These are phyloP conservation scores for Podaxis sp. DNA, from an alignment of 768 basidiomycete species.

Conservation along the genomic window DNA sequence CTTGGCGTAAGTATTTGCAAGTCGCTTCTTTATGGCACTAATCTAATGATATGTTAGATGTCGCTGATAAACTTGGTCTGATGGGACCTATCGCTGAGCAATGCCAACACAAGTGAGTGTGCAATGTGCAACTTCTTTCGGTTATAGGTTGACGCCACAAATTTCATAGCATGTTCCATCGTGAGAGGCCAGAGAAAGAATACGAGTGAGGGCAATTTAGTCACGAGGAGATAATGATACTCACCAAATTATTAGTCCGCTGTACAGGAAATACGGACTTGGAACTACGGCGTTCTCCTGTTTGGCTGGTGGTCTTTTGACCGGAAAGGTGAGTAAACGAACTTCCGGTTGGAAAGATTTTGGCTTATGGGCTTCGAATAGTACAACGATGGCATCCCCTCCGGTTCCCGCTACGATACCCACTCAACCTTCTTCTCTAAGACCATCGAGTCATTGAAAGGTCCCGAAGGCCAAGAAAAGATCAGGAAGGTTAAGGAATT, in stretches of 20 bases:
- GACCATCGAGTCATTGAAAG: conserved; percentile 52
- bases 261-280: conserved; percentile 66
- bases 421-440: conserved; percentile 54
- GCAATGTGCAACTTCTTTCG: neutral
- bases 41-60: conserved; percentile 37
- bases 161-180: conserved; percentile 66
- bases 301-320: conserved; percentile 72
- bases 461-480: conserved; percentile 63
- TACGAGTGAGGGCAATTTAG: conserved; percentile 46
- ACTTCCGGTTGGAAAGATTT: neutral
- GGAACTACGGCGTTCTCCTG: conserved; percentile 77
- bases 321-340: conserved; percentile 59
- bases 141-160: neutral
- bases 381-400: conserved; percentile 78
- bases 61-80: conserved; percentile 67
- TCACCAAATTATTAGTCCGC: conserved; percentile 33
- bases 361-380: conserved; percentile 16
- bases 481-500: conserved; percentile 70
- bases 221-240: neutral
- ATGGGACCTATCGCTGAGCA: conserved; percentile 77
- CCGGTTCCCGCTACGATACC: conserved; percentile 67
- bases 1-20: conserved; percentile 43
- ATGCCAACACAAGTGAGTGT: conserved; percentile 62
- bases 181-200: conserved; percentile 81
- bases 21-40: neutral